Evolutionary conservation across 768 basidiomycete species (phyloP).

Genomic region (Phallus indusiatus): DNA sequence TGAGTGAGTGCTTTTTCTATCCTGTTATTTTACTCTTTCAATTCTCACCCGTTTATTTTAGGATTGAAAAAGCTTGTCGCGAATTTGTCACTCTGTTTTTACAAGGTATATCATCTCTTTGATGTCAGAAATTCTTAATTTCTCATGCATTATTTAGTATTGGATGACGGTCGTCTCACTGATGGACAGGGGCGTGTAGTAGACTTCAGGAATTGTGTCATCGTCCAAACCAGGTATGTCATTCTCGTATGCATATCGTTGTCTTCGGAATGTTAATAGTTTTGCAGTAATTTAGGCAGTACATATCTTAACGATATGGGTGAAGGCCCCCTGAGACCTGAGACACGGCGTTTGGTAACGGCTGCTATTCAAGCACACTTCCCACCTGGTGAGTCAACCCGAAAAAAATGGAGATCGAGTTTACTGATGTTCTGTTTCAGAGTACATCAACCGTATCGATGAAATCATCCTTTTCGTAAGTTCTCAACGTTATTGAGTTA

Average conservation of each 20-base stretch:
- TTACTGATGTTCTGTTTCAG: constrained; percentile 20
- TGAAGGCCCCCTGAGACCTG: constrained; percentile 54
- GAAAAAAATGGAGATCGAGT: not conserved
- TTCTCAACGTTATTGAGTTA: constrained; percentile 13
- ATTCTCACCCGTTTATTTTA: constrained; percentile 21
- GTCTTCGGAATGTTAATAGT: not conserved
- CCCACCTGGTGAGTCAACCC: constrained; percentile 40
- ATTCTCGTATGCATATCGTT: not conserved
- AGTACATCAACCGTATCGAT: constrained; percentile 87
- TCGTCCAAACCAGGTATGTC: constrained; percentile 68
- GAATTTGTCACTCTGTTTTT: constrained; percentile 64
- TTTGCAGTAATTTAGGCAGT: constrained; percentile 65
- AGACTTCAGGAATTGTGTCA: constrained; percentile 85
- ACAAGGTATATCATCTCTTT: constrained; percentile 29
- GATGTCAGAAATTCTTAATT: no score
- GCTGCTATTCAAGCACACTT: constrained; percentile 75
- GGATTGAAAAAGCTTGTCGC: constrained; percentile 80
- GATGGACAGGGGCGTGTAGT: constrained; percentile 88
- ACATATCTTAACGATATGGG: constrained; percentile 65
- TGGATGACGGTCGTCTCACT: constrained; percentile 88
- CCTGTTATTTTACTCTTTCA: constrained; percentile 12
- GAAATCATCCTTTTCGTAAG: constrained; percentile 72
- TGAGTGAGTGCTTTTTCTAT: constrained; percentile 28
- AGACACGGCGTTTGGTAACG: constrained; percentile 63
- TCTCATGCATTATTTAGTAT: constrained; percentile 29